A percentile compares a stretch with the other conserved stretches of the same genome.
phyloP scores from a whole-genome alignment of 78 protist genomes.

The Creolimax fragrantissima region DNA sequence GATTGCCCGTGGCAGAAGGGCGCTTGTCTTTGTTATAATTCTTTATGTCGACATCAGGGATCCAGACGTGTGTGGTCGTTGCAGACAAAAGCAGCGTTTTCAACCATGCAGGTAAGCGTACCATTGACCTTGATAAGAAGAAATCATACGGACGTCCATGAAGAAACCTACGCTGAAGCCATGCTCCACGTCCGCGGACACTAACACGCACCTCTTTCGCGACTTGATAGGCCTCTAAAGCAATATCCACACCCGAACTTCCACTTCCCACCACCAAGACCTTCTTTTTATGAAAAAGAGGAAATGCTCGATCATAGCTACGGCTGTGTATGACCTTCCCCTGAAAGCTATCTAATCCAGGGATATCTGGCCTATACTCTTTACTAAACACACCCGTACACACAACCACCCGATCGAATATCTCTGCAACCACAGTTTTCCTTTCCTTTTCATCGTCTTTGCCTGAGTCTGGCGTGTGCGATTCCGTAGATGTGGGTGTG shows the following conservation, averaged over 20 bases:
- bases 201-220: background rate
- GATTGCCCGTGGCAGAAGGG: background rate
- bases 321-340: background rate
- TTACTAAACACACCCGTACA: background rate
- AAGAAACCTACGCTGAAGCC: background rate
- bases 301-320: background rate
- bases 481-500: background rate
- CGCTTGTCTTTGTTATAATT: background rate
- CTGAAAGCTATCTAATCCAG: background rate
- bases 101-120: background rate
- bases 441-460: background rate
- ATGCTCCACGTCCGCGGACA: background rate
- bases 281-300: background rate
- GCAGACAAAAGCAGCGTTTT: background rate
- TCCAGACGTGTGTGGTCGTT: background rate
- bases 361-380: background rate
- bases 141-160: background rate
- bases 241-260: background rate
- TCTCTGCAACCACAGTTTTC: background rate
- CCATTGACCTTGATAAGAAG: background rate
- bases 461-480: background rate
- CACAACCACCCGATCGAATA: background rate
- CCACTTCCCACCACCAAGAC: background rate
- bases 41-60: background rate
- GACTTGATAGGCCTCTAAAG: background rate